These are phyloP conservation scores for Pestalotiopsis sp. DNA, from an alignment of 2,329 filamentous ascomycete genomes.

Conservation along the genomic window DNA sequence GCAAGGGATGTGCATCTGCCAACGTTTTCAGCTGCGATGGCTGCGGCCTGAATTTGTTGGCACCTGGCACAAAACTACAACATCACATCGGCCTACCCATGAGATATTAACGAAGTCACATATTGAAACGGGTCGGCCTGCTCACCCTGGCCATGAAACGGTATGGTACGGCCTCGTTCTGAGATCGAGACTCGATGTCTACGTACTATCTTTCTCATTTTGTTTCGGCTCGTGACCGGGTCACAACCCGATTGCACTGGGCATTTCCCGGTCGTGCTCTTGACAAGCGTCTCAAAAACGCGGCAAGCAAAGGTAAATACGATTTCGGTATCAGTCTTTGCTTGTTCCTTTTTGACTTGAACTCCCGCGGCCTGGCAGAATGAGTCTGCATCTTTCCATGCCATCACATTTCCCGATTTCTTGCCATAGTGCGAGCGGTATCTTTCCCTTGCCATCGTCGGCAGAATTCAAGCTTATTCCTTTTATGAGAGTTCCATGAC, in stretches of 20 bases:
- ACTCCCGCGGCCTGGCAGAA: too few relatives aligned
- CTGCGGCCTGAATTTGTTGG: not conserved
- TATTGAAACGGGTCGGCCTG: not conserved
- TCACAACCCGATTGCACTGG: not conserved
- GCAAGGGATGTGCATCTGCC: too few relatives aligned
- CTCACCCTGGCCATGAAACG: not conserved
- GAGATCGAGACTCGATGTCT: not conserved
- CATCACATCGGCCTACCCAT: not conserved
- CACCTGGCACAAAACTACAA: not conserved
- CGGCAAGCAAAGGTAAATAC: not conserved
- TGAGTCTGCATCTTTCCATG: too few relatives aligned
- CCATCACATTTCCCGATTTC: too few relatives aligned
- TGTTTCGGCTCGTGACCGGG: not conserved
- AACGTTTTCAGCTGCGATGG: not conserved
- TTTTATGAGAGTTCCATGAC: not conserved
- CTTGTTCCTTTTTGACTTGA: not conserved
- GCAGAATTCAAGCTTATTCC: not conserved
- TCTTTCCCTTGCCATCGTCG: too few relatives aligned
- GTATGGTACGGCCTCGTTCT: not conserved
- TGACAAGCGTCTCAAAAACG: not conserved
- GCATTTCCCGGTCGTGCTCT: not conserved
- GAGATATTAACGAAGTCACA: not conserved
- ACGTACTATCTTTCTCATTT: not conserved
- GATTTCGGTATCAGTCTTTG: not conserved
- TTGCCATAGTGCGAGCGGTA: too few relatives aligned